phyloP scores from a whole-genome alignment of 2,329 filamentous ascomycete species.

The Nemania bipapillata region DNA sequence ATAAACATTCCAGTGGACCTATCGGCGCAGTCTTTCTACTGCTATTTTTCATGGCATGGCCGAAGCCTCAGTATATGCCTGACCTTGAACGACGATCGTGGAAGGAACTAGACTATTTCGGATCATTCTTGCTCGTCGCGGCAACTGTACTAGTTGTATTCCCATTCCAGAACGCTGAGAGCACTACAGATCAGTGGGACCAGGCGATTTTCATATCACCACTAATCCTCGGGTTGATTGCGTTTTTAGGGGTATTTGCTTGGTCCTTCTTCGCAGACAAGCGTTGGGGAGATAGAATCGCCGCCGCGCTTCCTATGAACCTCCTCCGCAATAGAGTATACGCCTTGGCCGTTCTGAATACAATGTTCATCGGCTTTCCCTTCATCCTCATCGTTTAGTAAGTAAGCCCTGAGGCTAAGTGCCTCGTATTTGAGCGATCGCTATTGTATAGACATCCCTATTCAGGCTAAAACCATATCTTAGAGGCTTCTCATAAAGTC shows the following conservation, averaged over 20 bases:
- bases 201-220: constrained; percentile 57
- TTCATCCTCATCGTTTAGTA: constrained; percentile 61
- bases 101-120: constrained; percentile 64
- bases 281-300: constrained; percentile 50
- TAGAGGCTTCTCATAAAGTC: neutral
- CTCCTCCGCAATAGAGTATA: constrained; percentile 63
- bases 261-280: constrained; percentile 55
- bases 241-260: constrained; percentile 53
- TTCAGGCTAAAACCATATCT: neutral
- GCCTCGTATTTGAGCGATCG: neutral
- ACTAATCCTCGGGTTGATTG: constrained; percentile 53
- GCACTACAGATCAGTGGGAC: constrained; percentile 55
- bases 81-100: constrained; percentile 56
- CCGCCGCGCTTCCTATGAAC: constrained; percentile 60
- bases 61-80: constrained; percentile 56
- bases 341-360: constrained; percentile 56
- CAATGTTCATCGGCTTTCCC: constrained; percentile 62
- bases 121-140: constrained; percentile 64
- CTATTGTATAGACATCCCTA: neutral
- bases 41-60: constrained; percentile 64
- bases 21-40: constrained; percentile 60
- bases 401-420: neutral
- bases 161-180: constrained; percentile 65
- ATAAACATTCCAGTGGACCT: constrained; percentile 57
- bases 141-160: constrained; percentile 67